Evolutionary conservation across 129 eudicot species (phyloP).

Genomic region (Heracleum sosnowskyi): DNA sequence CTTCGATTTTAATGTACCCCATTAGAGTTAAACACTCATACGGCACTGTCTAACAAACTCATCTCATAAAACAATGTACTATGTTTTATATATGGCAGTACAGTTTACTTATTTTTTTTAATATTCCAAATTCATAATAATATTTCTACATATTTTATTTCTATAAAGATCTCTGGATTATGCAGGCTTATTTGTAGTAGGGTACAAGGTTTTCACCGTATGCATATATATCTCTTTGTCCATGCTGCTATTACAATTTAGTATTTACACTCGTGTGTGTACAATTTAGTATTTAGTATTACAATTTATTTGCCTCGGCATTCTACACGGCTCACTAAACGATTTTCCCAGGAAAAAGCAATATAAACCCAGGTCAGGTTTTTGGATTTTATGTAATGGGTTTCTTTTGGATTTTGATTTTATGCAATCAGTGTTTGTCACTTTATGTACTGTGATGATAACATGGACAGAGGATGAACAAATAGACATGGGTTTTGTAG

Average conservation of each 20-base stretch:
- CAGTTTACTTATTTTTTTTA: background rate
- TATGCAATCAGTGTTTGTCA: constrained; percentile 8
- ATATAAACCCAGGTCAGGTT: constrained; percentile 3
- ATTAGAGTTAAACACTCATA: background rate
- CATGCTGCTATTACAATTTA: background rate
- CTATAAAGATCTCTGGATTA: background rate
- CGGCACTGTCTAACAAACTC: background rate
- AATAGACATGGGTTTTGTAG: background rate
- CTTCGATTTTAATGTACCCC: background rate
- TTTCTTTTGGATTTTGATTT: background rate
- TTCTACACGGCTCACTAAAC: constrained; percentile 10
- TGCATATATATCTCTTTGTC: background rate
- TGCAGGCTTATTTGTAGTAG: background rate
- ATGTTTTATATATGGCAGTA: background rate
- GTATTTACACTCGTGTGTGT: background rate
- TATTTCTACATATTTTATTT: background rate
- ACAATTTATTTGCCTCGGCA: constrained; percentile 7
- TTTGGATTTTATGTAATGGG: constrained; percentile 12
- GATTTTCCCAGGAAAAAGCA: constrained; percentile 5
- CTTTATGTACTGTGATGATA: background rate
- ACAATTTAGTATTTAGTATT: background rate
- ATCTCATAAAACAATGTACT: background rate
- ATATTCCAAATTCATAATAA: background rate
- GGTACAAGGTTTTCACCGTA: background rate
- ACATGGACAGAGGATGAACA: background rate